Evolutionary conservation across 2,329 filamentous ascomycete genomes (phyloP), one percentile per base, ranked within the genome.

Genomic region (Venturia pyrina): DNA sequence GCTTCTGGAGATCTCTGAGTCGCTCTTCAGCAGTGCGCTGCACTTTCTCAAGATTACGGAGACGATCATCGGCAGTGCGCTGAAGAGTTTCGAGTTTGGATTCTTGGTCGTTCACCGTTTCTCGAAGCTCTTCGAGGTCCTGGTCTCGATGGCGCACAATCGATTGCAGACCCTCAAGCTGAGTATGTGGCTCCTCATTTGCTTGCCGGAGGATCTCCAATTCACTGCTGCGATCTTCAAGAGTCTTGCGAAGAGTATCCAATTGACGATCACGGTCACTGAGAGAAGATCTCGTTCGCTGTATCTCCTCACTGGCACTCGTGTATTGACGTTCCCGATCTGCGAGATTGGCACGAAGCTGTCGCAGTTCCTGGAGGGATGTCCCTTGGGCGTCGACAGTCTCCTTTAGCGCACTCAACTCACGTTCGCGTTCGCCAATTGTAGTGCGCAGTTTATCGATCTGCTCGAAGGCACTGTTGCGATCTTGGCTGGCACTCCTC

Each of bases 61-160:
- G 71, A 19, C 75, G 71, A 43, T 76, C 74, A 40, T 75, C 72
- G 17, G 75, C 75, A 40, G 74, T 67, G 17, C 70, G 71, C 65
- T 76, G 73, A 1, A 77, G 68, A 15, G 68, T 66, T 7, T 76
- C 75, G 5, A 75, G 68, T 48, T 75, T 70, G 32, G 70, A 68
- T 46, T 73, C 71, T 56, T 73, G 72, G 8, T 67, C 66, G 61
- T 76, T 74, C 62, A 76, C 69, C 11, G 74, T 79, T 32, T 80
- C 77, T 41, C 83, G 79, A 28, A 84, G 78, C 66, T 84, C 80
- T 62, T 83, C 81, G 1, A 88, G 78, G 66, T 86, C 81, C 57
- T 75, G 69, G 37, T 80, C 76, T 3, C 79, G 76, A 66, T 80
- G 75, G 24, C 75, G 75, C 44, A 80, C 75, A 41, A 81, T 71